A percentile compares a stretch with the other conserved stretches of the same genome.
Evolutionary conservation across 257 asterid genomes (phyloP).

Genomic region (Penstemon newberryi): DNA sequence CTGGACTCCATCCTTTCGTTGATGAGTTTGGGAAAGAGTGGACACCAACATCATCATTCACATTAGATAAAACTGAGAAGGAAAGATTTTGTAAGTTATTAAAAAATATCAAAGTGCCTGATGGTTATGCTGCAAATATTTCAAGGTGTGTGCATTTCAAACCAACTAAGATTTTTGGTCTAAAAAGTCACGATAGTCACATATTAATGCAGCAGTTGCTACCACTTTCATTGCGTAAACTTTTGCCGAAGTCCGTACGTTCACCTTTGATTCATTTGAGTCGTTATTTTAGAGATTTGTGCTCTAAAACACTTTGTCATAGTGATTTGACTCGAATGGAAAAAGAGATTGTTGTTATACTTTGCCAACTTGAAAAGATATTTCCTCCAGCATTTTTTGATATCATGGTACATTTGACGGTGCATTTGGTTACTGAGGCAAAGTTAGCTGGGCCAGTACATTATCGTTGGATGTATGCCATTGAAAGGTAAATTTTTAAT

Average conservation of each 20-base stretch:
- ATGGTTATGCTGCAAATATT: no score
- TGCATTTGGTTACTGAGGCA: slow-evolving; percentile 20
- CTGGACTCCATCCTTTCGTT: background rate
- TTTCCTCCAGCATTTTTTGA: slow-evolving; percentile 17
- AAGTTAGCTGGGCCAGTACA: slow-evolving; percentile 8
- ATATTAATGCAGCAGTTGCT: no score
- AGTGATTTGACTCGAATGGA: slow-evolving; percentile 5
- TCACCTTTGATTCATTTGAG: background rate
- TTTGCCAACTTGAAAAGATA: slow-evolving; percentile 6
- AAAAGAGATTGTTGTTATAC: background rate
- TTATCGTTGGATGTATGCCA: slow-evolving; percentile 17
- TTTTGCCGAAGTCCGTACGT: background rate
- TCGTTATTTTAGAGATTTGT: background rate
- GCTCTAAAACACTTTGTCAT: background rate
- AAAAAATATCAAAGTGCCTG: no score
- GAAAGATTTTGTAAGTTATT: background rate
- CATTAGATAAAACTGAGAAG: background rate
- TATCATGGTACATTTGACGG: slow-evolving; percentile 9
- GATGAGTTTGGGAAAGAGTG: background rate
- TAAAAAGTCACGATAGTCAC: no score
- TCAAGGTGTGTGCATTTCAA: no score
- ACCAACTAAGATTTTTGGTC: no score
- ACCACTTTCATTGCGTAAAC: background rate
- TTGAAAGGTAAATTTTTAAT: background rate
- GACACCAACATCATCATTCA: background rate